A percentile compares a stretch with the other conserved stretches of the same genome.
These are phyloP conservation scores for Candida glucosophila DNA, from an alignment of 1,139 yeast genomes.

Conservation along the genomic window DNA sequence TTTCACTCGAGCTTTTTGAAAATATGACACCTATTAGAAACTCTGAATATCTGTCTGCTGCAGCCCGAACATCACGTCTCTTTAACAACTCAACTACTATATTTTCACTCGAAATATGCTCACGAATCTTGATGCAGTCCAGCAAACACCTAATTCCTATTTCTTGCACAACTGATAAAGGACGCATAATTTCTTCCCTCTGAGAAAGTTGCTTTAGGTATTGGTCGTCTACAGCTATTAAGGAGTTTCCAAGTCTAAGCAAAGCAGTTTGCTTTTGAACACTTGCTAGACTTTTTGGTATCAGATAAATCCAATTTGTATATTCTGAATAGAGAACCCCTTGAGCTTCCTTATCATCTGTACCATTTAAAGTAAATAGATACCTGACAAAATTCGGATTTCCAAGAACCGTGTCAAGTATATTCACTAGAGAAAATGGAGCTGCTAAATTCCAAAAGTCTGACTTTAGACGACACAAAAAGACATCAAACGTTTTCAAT, in stretches of 20 bases:
- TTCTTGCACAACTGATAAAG: conserved; percentile 9
- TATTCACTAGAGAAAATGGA: conserved; percentile 43
- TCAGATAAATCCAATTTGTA: conserved; percentile 32
- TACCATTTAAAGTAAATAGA: conserved; percentile 7
- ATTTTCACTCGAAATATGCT: too few relatives aligned
- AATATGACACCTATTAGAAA: conserved; percentile 15
- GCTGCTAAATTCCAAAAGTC: conserved; percentile 45
- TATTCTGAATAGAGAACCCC: conserved; percentile 18
- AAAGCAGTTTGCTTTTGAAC: conserved; percentile 34
- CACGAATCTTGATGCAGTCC: too few relatives aligned
- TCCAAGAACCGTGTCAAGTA: conserved; percentile 44
- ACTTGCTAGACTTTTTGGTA: conserved; percentile 26
- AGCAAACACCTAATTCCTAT: too few relatives aligned
- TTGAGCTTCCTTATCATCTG: conserved; percentile 7
- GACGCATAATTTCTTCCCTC: background rate
- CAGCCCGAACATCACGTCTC: conserved; percentile 26
- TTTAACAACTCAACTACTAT: conserved; percentile 16
- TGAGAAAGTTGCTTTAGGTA: background rate
- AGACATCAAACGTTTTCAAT: conserved; percentile 35
- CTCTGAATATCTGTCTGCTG: conserved; percentile 22
- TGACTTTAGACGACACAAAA: conserved; percentile 29
- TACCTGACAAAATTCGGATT: conserved; percentile 27
- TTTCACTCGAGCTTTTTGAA: conserved; percentile 5
- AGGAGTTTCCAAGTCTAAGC: conserved; percentile 30
- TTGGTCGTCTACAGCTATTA: conserved; percentile 13